Conservation (phyloP, 2,329 filamentous ascomycete genomes). For the Boeremia lycopersici region DNA sequence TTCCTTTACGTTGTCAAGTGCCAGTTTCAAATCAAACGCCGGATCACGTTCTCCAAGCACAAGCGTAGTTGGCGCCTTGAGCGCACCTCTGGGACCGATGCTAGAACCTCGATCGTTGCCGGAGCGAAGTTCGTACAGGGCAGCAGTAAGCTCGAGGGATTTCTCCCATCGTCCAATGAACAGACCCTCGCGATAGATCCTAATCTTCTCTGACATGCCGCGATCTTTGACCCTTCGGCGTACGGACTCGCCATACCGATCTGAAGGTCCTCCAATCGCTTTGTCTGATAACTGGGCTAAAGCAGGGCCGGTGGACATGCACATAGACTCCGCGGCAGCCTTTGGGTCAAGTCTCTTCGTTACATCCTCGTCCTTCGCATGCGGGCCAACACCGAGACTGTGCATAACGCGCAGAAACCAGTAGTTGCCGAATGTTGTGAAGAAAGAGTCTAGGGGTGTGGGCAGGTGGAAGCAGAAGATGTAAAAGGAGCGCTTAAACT, state of each 20-base stretch:
- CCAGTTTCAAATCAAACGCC: conserved; percentile 57
- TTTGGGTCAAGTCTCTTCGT: conserved; percentile 14
- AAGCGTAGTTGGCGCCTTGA: conserved; percentile 60
- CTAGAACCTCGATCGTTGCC: conserved; percentile 16
- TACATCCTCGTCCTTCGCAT: conserved; percentile 16
- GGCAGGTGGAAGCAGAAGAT: conserved; percentile 62
- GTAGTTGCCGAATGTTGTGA: conserved; percentile 57
- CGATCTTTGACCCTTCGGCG: conserved; percentile 46
- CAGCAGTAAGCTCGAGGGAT: conserved; percentile 56
- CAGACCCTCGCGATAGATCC: conserved; percentile 61
- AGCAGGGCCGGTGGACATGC: conserved; percentile 59
- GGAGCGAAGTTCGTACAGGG: conserved; percentile 52
- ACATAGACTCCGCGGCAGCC: conserved; percentile 55
- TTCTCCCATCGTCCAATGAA: conserved; percentile 57
- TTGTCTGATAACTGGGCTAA: conserved; percentile 48
- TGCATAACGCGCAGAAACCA: conserved; percentile 55
- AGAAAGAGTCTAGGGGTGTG: conserved; percentile 49
- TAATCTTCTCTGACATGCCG: conserved; percentile 59
- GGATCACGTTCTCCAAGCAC: conserved; percentile 60
- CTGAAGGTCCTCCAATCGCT: background rate
- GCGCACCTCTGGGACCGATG: conserved; percentile 49
- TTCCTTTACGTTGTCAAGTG: conserved; percentile 59
- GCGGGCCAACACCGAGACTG: conserved; percentile 43
- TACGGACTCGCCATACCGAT: conserved; percentile 49
- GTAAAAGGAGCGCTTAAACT: conserved; percentile 59